Base-by-base conservation (phyloP, 2,329 filamentous ascomycete genomes). In the Mollisiaceae sp. region DNA sequence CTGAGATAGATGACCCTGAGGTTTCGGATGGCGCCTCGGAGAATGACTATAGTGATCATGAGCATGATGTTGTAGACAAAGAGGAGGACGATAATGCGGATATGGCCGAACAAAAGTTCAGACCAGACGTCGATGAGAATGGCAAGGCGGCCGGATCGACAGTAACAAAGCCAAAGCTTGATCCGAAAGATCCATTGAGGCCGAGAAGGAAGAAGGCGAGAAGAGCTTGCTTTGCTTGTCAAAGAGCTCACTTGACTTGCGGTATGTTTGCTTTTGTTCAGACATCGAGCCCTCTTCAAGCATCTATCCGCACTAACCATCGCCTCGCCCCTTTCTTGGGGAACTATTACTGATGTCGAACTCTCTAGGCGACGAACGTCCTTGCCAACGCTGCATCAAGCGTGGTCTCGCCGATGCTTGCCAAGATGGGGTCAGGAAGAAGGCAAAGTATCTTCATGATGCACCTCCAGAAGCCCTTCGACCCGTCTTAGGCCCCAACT, bases 401-500 rank as follows among this genome's bases (percentile, higher is more conserved):
- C 90, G 95, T 73, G 92, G 93, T 55, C 86, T 98, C 24, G 91
- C 93, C 74, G 93, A 97, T 77, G 88, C 88, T 67, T 99, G 95
- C 76, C 93, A 97, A 78, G 95, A 99, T 76, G 95, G 95, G 62
- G 93, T 98, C 60, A 91, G 95, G 69, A 99, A 99, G 80, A 99
- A 98, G 84, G 95, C 95, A 60, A 99, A 99, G 79, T 99, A 99
- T 78, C 91, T 99, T 64, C 94, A 98, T 76, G 95, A 98, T 83
- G 93, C 94, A 32, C 94, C 94, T 41, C 88, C 93, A 60, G 93
- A 96, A 77, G 93, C 93, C 55, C 83, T 97, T 68, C 86, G 94
- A 76, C 92, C 94, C n/a, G 93, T 95, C 50, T 85, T 95, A 57
- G 89, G 90, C 5, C 87, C 89, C 36, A 88, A 85, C 68, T 90